Evolutionary conservation across 176 grass and related monocot genomes (phyloP).

Genomic region (Areca catechu): DNA sequence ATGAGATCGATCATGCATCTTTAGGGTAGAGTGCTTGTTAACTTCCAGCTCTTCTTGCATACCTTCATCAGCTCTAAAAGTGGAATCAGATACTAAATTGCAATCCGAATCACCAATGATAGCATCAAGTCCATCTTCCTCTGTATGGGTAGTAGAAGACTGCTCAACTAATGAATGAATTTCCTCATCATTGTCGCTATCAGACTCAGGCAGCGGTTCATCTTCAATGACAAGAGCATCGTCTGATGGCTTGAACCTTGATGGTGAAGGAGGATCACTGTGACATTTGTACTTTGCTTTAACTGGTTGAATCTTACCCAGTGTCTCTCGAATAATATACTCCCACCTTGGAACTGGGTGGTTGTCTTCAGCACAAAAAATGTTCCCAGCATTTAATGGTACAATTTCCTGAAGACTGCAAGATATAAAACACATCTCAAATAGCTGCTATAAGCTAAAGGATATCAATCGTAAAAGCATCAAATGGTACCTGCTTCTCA

Average conservation of each 20-base stretch:
- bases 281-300: constrained; percentile 81
- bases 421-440: constrained; percentile 2
- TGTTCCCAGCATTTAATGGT: constrained; percentile 92
- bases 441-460: not conserved
- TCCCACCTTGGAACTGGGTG: constrained; percentile 73
- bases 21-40: not conserved
- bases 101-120: not conserved
- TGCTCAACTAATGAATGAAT: constrained; percentile 41
- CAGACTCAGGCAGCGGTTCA: constrained; percentile 54
- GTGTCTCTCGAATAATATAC: constrained; percentile 61
- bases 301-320: constrained; percentile 68
- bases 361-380: constrained; percentile 86
- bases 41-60: not conserved
- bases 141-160: constrained; percentile 13
- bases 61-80: not conserved
- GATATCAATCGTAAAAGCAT: too few species aligned
- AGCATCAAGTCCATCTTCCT: constrained; percentile 21
- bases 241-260: constrained; percentile 67
- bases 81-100: not conserved
- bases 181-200: constrained; percentile 57
- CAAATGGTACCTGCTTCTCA: too few species aligned
- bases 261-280: constrained; percentile 86
- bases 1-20: constrained; percentile 1
- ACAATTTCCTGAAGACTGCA: constrained; percentile 98
- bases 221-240: constrained; percentile 62